phyloP scores from a whole-genome alignment of 2,329 filamentous ascomycete species.

The Penicillium occitanis region DNA sequence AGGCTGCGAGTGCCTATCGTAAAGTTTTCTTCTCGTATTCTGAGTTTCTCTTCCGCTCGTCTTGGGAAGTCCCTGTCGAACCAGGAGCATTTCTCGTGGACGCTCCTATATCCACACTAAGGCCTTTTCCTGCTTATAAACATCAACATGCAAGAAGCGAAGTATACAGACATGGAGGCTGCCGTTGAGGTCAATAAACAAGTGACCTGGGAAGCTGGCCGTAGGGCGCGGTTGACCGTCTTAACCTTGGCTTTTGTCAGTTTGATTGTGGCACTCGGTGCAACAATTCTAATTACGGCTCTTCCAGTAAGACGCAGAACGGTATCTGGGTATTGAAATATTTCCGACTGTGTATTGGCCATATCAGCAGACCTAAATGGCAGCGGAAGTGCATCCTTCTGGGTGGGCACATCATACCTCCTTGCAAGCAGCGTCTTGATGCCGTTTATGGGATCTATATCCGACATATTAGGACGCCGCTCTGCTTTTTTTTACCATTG shows the following conservation, averaged over 20 bases:
- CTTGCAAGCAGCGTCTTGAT: constrained; percentile 47
- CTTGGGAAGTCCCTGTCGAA: background rate
- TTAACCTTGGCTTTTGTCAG: constrained; percentile 5
- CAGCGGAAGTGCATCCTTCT: constrained; percentile 48
- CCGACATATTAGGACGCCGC: constrained; percentile 50
- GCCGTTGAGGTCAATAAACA: background rate
- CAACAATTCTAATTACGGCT: constrained; percentile 9
- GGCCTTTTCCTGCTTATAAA: background rate
- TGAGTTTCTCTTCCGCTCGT: background rate
- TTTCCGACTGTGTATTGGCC: constrained; percentile 26
- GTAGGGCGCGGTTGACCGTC: background rate
- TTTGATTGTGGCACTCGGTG: constrained; percentile 11
- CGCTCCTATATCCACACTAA: background rate
- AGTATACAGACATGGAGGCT: background rate
- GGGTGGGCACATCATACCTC: constrained; percentile 54
- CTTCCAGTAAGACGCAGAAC: background rate
- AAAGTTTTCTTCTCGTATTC: background rate
- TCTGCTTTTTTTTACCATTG: constrained; percentile 47
- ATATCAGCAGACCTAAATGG: constrained; percentile 37
- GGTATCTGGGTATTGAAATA: background rate
- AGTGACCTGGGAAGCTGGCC: background rate
- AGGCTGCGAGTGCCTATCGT: background rate
- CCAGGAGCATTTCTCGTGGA: background rate
- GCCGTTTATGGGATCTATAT: constrained; percentile 50
- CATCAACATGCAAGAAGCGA: background rate